phyloP scores from a whole-genome alignment of 1,284 basidiomycete species.

The Leccinum solheimii region DNA sequence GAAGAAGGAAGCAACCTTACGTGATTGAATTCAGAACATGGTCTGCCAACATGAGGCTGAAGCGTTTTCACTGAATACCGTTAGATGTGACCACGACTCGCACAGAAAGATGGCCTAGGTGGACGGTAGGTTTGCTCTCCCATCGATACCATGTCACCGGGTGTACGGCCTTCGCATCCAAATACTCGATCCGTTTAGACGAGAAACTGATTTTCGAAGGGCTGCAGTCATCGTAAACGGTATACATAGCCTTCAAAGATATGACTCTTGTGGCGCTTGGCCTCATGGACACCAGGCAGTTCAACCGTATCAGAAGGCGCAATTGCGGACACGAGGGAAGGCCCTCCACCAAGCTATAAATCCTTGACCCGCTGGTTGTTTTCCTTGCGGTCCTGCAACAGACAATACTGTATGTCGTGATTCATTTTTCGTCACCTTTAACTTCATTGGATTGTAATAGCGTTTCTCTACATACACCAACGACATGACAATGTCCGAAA shows the following conservation, averaged over 20 bases:
- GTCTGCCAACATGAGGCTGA: not conserved
- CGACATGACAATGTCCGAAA: not conserved
- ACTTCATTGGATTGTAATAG: not conserved
- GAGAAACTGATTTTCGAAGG: not conserved
- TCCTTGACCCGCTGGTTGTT: not conserved
- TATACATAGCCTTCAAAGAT: not conserved
- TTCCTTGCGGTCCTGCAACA: not conserved
- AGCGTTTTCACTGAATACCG: not conserved
- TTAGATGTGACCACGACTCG: not conserved
- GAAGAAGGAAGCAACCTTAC: not conserved
- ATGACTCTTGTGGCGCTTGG: not conserved
- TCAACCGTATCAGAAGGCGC: not conserved
- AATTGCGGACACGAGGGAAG: not conserved
- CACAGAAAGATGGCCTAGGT: not conserved
- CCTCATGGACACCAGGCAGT: not conserved
- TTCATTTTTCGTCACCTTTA: not conserved
- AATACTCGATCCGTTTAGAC: not conserved
- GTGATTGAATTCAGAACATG: not conserved
- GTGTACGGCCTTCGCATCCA: not conserved
- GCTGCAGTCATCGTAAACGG: not conserved
- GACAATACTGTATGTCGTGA: not conserved
- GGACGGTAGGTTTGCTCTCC: not conserved
- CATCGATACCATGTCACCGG: not conserved
- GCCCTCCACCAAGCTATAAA: not conserved
- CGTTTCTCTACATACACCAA: not conserved